Evolutionary conservation across 2,329 filamentous ascomycete genomes (phyloP).

Genomic region (Stagonosporopsis vannaccii): DNA sequence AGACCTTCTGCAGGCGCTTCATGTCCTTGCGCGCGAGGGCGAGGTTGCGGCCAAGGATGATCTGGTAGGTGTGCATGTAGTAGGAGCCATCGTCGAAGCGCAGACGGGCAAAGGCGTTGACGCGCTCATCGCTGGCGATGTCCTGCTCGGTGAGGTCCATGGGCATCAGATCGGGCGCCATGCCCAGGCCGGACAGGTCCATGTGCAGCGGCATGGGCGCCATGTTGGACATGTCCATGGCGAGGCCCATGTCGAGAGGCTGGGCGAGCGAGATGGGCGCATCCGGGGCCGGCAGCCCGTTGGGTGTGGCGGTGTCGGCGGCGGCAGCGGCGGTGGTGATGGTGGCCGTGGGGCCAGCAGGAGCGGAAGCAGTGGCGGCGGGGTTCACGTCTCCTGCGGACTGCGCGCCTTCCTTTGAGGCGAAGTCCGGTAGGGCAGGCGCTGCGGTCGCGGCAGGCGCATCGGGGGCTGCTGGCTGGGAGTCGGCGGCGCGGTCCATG

Average conservation of each 20-base stretch:
- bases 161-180: conserved; percentile 12
- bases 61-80: conserved; percentile 77
- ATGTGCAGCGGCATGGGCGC: conserved; percentile 22
- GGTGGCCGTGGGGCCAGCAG: not conserved
- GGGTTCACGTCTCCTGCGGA: conserved; percentile 13
- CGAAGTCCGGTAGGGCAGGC: conserved; percentile 17
- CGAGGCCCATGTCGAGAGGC: conserved; percentile 20
- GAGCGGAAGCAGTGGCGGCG: not conserved
- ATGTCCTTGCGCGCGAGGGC: conserved; percentile 56
- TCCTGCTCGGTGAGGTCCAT: conserved; percentile 21
- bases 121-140: conserved; percentile 43
- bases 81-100: conserved; percentile 79
- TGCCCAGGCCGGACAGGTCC: conserved; percentile 20
- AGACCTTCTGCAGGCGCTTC: conserved; percentile 55
- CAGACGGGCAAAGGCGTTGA: conserved; percentile 70
- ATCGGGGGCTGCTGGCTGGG: conserved; percentile 27
- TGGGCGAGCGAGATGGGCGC: conserved; percentile 32
- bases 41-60: conserved; percentile 76
- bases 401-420: conserved; percentile 6
- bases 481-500: conserved; percentile 38
- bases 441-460: conserved; percentile 27
- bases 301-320: conserved; percentile 11
- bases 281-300: conserved; percentile 27
- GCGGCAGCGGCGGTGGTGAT: not conserved
- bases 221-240: conserved; percentile 17